phyloP scores from a whole-genome alignment of 495 filamentous ascomycete species.

The Neurospora tetrasperma region DNA sequence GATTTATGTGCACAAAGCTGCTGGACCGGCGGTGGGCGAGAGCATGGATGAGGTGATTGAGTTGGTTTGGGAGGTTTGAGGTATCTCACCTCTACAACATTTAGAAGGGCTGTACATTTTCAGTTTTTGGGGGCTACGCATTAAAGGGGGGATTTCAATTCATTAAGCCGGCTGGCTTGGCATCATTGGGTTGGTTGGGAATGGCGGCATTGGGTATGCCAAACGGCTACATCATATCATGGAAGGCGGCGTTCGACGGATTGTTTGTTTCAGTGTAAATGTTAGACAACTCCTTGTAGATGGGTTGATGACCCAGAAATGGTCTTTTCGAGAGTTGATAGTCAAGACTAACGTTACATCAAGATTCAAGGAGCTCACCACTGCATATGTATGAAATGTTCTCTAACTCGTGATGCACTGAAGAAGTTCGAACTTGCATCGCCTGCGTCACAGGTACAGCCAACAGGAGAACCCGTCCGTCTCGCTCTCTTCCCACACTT shows the following conservation, averaged over 20 bases:
- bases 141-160: neutral
- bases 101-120: neutral
- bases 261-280: neutral
- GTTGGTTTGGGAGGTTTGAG: constrained; percentile 22
- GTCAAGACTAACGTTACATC: neutral
- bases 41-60: constrained; percentile 24
- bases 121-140: neutral
- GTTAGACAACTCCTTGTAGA: neutral
- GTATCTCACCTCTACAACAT: no score
- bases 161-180: neutral
- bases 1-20: constrained; percentile 17
- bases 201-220: neutral
- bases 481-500: neutral
- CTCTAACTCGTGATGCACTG: no score
- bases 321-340: neutral
- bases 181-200: neutral
- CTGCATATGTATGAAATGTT: neutral
- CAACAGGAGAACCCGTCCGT: neutral
- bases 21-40: constrained; percentile 1
- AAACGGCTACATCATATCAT: neutral
- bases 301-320: neutral
- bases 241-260: neutral
- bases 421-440: no score
- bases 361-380: neutral
- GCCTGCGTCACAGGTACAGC: no score